These are phyloP conservation scores for Bipolaris oryzae DNA, from an alignment of 2,329 filamentous ascomycete genomes.

Conservation along the genomic window DNA sequence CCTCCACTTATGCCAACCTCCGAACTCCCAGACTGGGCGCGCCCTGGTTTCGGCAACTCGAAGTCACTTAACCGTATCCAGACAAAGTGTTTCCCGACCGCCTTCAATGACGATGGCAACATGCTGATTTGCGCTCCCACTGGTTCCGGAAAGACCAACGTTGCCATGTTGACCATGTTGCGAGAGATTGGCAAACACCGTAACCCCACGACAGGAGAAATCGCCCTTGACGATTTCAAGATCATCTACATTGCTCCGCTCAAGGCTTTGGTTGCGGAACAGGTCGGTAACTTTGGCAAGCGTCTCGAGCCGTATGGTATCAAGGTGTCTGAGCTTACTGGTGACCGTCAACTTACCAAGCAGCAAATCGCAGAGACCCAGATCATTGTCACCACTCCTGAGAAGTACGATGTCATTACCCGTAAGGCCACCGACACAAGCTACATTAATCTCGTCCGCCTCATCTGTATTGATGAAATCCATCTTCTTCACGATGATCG, in stretches of 20 bases:
- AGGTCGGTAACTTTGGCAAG: slow-evolving; percentile 96
- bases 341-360: slow-evolving; percentile 97
- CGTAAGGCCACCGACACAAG: slow-evolving; percentile 95
- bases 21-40: slow-evolving; percentile 92
- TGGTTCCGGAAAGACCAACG: slow-evolving; percentile 97
- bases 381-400: slow-evolving; percentile 96
- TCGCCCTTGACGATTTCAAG: slow-evolving; percentile 96
- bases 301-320: slow-evolving; percentile 90
- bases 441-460: slow-evolving; percentile 94
- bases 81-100: slow-evolving; percentile 87
- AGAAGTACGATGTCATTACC: slow-evolving; percentile 99
- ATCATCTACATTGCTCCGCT: slow-evolving; percentile 97
- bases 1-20: slow-evolving; percentile 77
- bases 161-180: slow-evolving; percentile 95
- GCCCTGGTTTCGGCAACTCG: slow-evolving; percentile 80
- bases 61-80: slow-evolving; percentile 94
- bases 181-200: slow-evolving; percentile 96
- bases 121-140: slow-evolving; percentile 98
- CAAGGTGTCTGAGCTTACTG: slow-evolving; percentile 91
- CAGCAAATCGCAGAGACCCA: slow-evolving; percentile 98
- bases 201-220: slow-evolving; percentile 85
- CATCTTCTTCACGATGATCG: slow-evolving; percentile 97
- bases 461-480: slow-evolving; percentile 98
- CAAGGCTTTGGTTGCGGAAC: slow-evolving; percentile 95
- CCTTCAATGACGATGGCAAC: slow-evolving; percentile 93